A percentile compares a stretch with the other conserved stretches of the same genome.
Conservation (phyloP, 2,329 filamentous ascomycete genomes). For the Aspergillus sp. region DNA sequence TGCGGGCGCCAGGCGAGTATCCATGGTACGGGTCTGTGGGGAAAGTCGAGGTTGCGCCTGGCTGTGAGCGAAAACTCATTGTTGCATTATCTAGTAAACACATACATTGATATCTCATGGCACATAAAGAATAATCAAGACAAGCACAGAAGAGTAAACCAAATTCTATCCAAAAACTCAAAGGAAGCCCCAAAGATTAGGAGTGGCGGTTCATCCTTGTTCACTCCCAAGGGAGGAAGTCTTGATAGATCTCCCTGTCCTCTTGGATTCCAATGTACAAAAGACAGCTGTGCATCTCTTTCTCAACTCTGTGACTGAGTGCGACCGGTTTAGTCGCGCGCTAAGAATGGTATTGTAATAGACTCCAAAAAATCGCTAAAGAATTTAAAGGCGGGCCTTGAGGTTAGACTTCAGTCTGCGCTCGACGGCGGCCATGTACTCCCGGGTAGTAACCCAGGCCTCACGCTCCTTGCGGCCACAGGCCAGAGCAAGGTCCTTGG, state of each 20-base stretch:
- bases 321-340: constrained; percentile 11
- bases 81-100: background rate
- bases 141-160: constrained; percentile 1
- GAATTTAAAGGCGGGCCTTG: constrained; percentile 35
- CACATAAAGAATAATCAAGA: background rate
- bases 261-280: background rate
- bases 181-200: background rate
- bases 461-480: constrained; percentile 82
- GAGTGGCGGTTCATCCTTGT: background rate
- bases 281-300: background rate
- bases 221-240: background rate
- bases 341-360: constrained; percentile 14
- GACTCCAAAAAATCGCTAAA: constrained; percentile 9
- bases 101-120: background rate
- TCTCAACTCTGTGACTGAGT: constrained; percentile 8
- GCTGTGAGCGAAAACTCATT: background rate
- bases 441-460: constrained; percentile 85
- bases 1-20: background rate
- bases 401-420: constrained; percentile 77
- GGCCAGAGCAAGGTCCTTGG: constrained; percentile 95
- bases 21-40: background rate
- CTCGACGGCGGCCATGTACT: constrained; percentile 93
- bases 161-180: background rate
- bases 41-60: background rate
- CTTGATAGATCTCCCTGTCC: background rate